Evolutionary conservation across 2,329 filamentous ascomycete genomes (phyloP), one percentile per base, ranked within the genome.

Genomic region (Fusarium brevicatenulatum): DNA sequence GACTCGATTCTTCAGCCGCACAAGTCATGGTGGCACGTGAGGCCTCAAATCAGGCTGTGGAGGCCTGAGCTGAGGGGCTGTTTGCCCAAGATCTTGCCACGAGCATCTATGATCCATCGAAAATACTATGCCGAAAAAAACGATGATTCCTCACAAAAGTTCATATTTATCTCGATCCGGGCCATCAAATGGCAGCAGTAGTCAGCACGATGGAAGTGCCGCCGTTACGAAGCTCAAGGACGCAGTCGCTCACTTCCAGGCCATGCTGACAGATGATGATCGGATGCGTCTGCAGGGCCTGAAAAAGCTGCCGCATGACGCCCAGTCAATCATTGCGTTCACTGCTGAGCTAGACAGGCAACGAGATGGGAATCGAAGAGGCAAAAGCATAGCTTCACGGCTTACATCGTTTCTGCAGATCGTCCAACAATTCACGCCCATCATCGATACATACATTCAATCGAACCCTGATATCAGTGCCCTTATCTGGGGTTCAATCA

Each of bases 401-500:
- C 40, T 74, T 1, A 59, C 71, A 0, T 59, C 71, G 0, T 68
- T 74, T 23, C 59, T 74, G 0, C 65, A 74, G 13, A 56, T 62
- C 0, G 53, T 74, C 7, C 36, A 72, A 7, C 65, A 70, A 2
- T 73, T 72, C 21, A 63, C 71, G 1, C 59, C 68, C 7, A 37
- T 67, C 0, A 40, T 74, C 1, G 68, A 74, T n/a, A 67, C 68
- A 1, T 72, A 54, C 4, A 40, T 72, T 1, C 47, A 61, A 9
- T 65, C 71, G 1, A 74, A 74, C 9, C 71, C 71, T 0, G 40
- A 73, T 0, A 46, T 72, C 4, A 36, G 59, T 0, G 68, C 72
- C 0, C 23, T 74, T 0, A 63, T 74, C 7, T 74, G 72, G 72
- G 47, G 68, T 2, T 70, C 71, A 2, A 32, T 74, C 7, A 70